phyloP scores from a whole-genome alignment of 495 filamentous ascomycete genomes.

The Xylaria flabelliformis region DNA sequence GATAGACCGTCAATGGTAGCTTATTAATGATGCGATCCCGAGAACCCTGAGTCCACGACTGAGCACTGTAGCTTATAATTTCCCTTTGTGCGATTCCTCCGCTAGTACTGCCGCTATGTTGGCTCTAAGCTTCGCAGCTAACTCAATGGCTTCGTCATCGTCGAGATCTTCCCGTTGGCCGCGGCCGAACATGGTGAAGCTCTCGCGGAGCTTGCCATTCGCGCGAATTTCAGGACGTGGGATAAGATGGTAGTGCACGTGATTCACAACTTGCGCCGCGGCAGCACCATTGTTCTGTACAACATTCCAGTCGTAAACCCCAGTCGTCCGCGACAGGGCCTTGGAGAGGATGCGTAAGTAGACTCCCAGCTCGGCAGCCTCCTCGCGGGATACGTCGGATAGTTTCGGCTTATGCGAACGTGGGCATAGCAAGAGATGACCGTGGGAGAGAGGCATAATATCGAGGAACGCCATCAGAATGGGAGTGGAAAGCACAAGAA shows the following conservation, averaged over 20 bases:
- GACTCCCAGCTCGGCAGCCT: constrained; percentile 66
- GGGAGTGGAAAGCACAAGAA: constrained; percentile 75
- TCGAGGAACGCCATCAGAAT: constrained; percentile 85
- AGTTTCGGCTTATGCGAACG: constrained; percentile 75
- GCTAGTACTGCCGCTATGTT: constrained; percentile 63
- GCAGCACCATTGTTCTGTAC: constrained; percentile 92
- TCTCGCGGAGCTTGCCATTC: constrained; percentile 51
- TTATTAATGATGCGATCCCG: constrained; percentile 21
- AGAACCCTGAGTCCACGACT: background rate
- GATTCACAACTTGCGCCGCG: constrained; percentile 88
- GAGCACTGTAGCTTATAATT: constrained; percentile 27
- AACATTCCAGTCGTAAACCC: constrained; percentile 83
- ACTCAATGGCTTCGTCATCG: constrained; percentile 74
- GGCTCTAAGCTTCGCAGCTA: constrained; percentile 68
- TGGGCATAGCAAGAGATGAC: constrained; percentile 80
- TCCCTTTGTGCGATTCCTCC: constrained; percentile 50
- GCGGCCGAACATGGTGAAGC: constrained; percentile 84
- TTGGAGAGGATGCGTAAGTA: constrained; percentile 79
- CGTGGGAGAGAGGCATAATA: constrained; percentile 80
- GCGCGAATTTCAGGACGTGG: constrained; percentile 66
- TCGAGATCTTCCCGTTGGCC: constrained; percentile 84
- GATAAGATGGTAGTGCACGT: constrained; percentile 93
- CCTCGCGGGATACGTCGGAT: constrained; percentile 62
- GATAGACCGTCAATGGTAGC: constrained; percentile 31
- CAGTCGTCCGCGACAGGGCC: constrained; percentile 67